A percentile compares a stretch with the other conserved stretches of the same genome.
phyloP scores from a whole-genome alignment of 352 stramenopile genomes.

The Globisporangium alternatum region DNA sequence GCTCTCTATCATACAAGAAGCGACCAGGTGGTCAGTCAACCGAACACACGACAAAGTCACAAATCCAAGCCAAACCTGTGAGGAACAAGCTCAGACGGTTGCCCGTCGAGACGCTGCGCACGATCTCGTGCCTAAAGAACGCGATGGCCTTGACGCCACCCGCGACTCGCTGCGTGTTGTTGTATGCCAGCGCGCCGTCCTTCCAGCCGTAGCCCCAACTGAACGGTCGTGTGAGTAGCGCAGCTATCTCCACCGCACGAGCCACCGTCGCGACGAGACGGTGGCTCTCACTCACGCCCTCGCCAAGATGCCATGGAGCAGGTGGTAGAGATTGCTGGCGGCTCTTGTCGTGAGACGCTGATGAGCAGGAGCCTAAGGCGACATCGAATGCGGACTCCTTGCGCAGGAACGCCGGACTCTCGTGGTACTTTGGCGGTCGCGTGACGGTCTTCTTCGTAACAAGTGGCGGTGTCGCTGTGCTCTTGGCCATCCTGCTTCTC shows the following conservation, averaged over 20 bases:
- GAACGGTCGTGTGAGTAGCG: constrained; percentile 29
- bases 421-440: constrained; percentile 41
- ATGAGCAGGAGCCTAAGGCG: neutral
- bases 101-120: constrained; percentile 45
- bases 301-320: constrained; percentile 21
- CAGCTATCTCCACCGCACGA: constrained; percentile 24
- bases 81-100: constrained; percentile 65
- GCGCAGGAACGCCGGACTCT: constrained; percentile 36
- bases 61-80: constrained; percentile 24
- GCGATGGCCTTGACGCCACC: constrained; percentile 29
- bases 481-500: neutral
- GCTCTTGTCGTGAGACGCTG: neutral
- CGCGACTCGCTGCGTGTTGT: constrained; percentile 24
- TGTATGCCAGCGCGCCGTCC: constrained; percentile 44
- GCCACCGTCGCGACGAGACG: constrained; percentile 41
- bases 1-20: constrained; percentile 17
- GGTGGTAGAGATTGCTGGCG: neutral
- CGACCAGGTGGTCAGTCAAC: neutral
- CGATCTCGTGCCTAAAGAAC: constrained; percentile 32
- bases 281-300: constrained; percentile 32
- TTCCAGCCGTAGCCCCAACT: constrained; percentile 55
- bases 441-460: constrained; percentile 32
- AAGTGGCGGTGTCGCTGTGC: neutral
- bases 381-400: constrained; percentile 27
- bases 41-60: neutral